Evolutionary conservation across 768 basidiomycete genomes (phyloP).

Genomic region (Porphyrellus cyaneotinctus): DNA sequence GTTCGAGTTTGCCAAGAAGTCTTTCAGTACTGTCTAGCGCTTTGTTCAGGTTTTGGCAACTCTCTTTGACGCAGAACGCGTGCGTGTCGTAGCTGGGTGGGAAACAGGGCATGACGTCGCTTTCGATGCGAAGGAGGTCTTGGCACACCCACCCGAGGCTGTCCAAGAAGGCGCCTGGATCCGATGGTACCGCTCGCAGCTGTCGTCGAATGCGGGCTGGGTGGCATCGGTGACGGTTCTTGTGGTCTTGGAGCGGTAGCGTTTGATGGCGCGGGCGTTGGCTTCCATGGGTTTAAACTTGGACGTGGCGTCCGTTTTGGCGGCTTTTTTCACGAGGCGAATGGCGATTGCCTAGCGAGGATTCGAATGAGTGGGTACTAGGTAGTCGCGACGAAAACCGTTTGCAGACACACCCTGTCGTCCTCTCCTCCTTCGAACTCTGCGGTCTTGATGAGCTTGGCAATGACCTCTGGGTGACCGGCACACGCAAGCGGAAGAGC

Average conservation of each 20-base stretch:
- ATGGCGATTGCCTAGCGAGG: conserved; percentile 81
- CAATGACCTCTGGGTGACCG: conserved; percentile 81
- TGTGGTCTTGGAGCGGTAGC: conserved; percentile 86
- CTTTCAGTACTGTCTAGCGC: too few species aligned
- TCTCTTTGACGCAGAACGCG: conserved; percentile 69
- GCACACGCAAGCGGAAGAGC: conserved; percentile 72
- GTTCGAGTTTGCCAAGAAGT: conserved; percentile 80
- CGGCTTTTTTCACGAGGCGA: conserved; percentile 89
- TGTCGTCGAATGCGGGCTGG: conserved; percentile 61
- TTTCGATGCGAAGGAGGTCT: conserved; percentile 87
- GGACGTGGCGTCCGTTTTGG: conserved; percentile 87
- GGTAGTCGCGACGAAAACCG: not conserved
- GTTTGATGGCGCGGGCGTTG: conserved; percentile 88
- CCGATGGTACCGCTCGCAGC: conserved; percentile 58
- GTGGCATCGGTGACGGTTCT: conserved; percentile 79
- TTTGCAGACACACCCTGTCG: conserved; percentile 63
- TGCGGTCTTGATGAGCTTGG: conserved; percentile 87
- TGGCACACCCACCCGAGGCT: conserved; percentile 88
- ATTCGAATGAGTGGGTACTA: not conserved
- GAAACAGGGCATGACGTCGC: conserved; percentile 86
- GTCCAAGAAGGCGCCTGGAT: conserved; percentile 72
- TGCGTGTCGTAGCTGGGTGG: conserved; percentile 90
- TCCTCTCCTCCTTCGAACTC: conserved; percentile 92
- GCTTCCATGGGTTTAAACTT: conserved; percentile 94
- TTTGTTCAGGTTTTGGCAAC: conserved; percentile 89